A percentile compares a stretch with the other conserved stretches of the same genome.
Evolutionary conservation across 2,329 filamentous ascomycete species (phyloP).

Genomic region (Dothideomycetidae sp.): DNA sequence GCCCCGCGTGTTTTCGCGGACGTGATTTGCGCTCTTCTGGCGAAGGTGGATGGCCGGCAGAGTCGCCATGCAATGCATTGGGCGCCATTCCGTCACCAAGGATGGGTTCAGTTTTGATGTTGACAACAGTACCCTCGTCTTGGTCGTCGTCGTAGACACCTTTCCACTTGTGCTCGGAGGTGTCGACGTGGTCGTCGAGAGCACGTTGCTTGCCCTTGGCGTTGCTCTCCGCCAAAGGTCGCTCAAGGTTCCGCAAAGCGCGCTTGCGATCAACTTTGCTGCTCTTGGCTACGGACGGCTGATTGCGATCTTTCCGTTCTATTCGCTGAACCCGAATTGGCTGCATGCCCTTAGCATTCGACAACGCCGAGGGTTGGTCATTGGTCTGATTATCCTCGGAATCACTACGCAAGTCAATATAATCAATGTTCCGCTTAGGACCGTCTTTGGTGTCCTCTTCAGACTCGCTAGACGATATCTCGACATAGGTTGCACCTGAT

Average conservation of each 20-base stretch:
- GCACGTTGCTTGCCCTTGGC: conserved; percentile 26
- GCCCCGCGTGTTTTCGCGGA: conserved; percentile 17
- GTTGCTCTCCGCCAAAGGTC: not conserved
- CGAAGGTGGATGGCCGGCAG: conserved; percentile 5
- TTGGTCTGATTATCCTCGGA: conserved; percentile 27
- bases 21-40: conserved; percentile 13
- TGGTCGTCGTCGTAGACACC: conserved; percentile 32
- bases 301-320: conserved; percentile 1
- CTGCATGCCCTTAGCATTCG: conserved; percentile 11
- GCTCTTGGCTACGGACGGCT: conserved; percentile 6
- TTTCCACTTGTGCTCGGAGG: conserved; percentile 28
- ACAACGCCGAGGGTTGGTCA: conserved; percentile 10
- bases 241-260: conserved; percentile 8
- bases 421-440: conserved; percentile 40
- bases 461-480: conserved; percentile 33
- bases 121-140: conserved; percentile 22
- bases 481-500: conserved; percentile 20
- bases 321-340: not conserved
- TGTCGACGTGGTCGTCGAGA: conserved; percentile 30
- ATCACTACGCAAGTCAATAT: conserved; percentile 42
- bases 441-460: conserved; percentile 36
- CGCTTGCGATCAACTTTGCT: conserved; percentile 8
- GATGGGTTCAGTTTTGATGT: conserved; percentile 41
- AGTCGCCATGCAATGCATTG: conserved; percentile 21
- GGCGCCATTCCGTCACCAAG: conserved; percentile 25